Base-by-base conservation (phyloP, 2,329 filamentous ascomycete genomes). In the Sarocladiaceae sp. region DNA sequence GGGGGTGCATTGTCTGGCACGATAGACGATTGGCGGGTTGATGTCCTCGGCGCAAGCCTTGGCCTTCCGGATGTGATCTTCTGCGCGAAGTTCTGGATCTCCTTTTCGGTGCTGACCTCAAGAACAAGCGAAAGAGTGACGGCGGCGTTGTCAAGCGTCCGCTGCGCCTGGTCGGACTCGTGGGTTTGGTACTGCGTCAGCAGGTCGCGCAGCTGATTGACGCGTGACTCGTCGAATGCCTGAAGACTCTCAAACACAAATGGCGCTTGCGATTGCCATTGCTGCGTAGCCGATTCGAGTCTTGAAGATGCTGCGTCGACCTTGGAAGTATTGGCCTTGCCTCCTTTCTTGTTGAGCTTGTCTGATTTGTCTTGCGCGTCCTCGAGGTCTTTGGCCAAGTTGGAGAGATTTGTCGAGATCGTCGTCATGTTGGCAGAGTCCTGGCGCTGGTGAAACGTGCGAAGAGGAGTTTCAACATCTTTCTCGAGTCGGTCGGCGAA, bases 241-340 rank as follows among this genome's bases (percentile, higher is more conserved):
- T 99, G 94, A 23, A 99, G 80, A 55, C 86, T 88, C 70, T 99
- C 94, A 64, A 96, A 97, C 55, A 97, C 87, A 69, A 90, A 97
- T 1, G 94, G 94, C 13, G 94, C 90, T 67, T 96, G 91, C 1
- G 90, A 91, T 52, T 96, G 86, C 94, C 94, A 99, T 65, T 96
- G 88, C 58, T 86, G 80, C 40, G 78, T 82, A n/a, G 90, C 87
- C 55, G 83, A 83, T 57, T 96, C 88, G 39, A 95, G 81, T 57
- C 84, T 86, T 17, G 82, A 75, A 11, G 82, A 78, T 12, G 90
- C 91, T 56, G 79, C 79, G 39, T 91, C 88, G 35, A 94, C 81
- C 68, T 94, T 96, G 54, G 84, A 82, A 2, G 86, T 79, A 61
- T 83, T 91, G 37, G 87, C 83, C 69, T 86, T 90, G 51, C 80